phyloP scores from a whole-genome alignment of 1,284 basidiomycete species.

The Mycena citricolor region DNA sequence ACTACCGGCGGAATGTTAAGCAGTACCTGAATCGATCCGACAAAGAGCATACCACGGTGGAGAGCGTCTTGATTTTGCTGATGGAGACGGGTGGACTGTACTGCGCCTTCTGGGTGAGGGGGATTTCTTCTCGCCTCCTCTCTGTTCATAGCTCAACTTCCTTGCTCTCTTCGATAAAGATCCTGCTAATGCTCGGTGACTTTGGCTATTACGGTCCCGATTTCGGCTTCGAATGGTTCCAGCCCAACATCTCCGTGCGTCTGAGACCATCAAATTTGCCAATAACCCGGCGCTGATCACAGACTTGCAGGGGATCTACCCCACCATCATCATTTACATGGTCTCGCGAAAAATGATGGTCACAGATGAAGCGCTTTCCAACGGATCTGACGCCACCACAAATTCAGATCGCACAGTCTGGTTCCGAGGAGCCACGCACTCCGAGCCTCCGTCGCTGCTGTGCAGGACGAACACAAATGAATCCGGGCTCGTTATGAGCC shows the following conservation, averaged over 20 bases:
- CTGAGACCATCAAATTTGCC: background rate
- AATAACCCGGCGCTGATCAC: background rate
- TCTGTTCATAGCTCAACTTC: background rate
- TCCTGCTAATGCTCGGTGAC: conserved; percentile 10
- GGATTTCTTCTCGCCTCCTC: background rate
- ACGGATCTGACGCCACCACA: background rate
- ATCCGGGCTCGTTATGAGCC: too few species aligned
- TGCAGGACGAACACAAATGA: too few species aligned
- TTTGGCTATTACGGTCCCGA: conserved; percentile 15
- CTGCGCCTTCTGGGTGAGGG: conserved; percentile 6
- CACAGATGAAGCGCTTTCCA: conserved; percentile 12
- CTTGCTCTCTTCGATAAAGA: background rate
- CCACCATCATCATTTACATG: conserved; percentile 8
- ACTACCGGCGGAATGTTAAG: conserved; percentile 14
- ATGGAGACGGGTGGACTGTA: conserved; percentile 12
- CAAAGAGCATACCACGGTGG: conserved; percentile 4
- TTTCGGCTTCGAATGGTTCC: conserved; percentile 20
- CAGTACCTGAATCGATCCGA: conserved; percentile 3
- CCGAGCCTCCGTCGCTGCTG: too few species aligned
- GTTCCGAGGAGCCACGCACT: too few species aligned
- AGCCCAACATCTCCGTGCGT: conserved; percentile 17
- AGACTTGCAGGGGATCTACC: conserved; percentile 4
- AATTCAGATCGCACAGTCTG: too few species aligned
- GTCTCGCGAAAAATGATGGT: conserved; percentile 3
- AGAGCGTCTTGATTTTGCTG: conserved; percentile 10